These are phyloP conservation scores for Colletotrichum nymphaeae DNA, from an alignment of 2,329 filamentous ascomycete genomes.

Conservation along the genomic window DNA sequence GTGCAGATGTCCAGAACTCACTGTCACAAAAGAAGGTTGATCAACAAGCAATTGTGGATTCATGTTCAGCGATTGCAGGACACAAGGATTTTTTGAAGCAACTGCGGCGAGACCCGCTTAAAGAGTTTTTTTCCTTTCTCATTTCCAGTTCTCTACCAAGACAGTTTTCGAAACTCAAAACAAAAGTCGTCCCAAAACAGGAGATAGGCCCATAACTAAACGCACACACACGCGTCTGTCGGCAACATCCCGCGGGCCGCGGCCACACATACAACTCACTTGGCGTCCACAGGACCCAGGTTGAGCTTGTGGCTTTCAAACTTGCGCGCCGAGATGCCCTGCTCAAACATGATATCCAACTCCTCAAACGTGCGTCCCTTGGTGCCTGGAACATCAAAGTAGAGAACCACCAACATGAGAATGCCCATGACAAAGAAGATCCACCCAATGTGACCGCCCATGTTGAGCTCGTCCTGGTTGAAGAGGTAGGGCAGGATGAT, in stretches of 20 bases:
- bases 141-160: constrained; percentile 1
- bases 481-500: constrained; percentile 44
- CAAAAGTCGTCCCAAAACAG: neutral
- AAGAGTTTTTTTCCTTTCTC: neutral
- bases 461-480: constrained; percentile 45
- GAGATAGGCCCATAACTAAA: neutral
- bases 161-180: constrained; percentile 8
- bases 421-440: constrained; percentile 49
- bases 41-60: neutral
- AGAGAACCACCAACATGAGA: constrained; percentile 41
- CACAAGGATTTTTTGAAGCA: neutral
- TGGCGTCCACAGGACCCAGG: constrained; percentile 17
- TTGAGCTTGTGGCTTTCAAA: constrained; percentile 31
- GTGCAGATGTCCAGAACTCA: neutral
- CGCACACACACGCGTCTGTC: neutral
- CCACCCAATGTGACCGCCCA: constrained; percentile 54
- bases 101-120: constrained; percentile 9
- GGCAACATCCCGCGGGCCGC: neutral
- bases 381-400: constrained; percentile 45
- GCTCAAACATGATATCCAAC: constrained; percentile 43
- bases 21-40: neutral
- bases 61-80: neutral
- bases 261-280: constrained; percentile 1
- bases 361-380: constrained; percentile 45
- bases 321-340: constrained; percentile 27